Evolutionary conservation across 805 yeast genomes (phyloP).

Genomic region (Lipomyces mesembrius): DNA sequence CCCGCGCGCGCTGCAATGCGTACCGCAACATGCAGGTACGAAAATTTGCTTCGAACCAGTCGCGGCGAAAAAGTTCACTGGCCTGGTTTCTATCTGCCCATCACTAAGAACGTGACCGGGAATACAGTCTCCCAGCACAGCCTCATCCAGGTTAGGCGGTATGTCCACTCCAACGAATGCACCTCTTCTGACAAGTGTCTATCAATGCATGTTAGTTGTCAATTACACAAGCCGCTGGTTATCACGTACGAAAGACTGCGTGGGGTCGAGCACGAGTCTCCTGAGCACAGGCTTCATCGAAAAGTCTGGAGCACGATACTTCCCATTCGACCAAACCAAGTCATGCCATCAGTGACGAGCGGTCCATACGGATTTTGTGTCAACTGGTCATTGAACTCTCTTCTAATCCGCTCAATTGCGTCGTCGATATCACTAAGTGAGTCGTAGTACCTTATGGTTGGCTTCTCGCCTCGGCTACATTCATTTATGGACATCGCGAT

Average conservation of each 20-base stretch:
- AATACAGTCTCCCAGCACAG: too few species aligned
- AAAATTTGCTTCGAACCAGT: too few species aligned
- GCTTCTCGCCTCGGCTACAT: not conserved
- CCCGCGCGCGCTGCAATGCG: too few species aligned
- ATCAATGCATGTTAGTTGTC: too few species aligned
- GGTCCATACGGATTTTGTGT: constrained; percentile 1
- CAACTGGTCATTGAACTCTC: not conserved
- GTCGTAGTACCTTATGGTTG: not conserved
- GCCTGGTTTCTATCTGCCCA: too few species aligned
- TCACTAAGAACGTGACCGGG: too few species aligned
- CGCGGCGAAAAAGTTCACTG: too few species aligned
- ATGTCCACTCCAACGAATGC: too few species aligned
- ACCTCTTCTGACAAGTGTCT: too few species aligned
- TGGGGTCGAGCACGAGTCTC: not conserved
- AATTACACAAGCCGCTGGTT: too few species aligned
- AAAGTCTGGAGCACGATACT: not conserved
- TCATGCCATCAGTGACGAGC: not conserved
- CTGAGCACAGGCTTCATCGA: not conserved
- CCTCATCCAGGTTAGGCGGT: too few species aligned
- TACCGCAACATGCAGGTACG: too few species aligned
- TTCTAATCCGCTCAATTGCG: not conserved
- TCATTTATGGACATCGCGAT: not conserved
- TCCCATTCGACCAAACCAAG: not conserved
- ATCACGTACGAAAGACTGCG: constrained; percentile 6
- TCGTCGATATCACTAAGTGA: not conserved